These are phyloP conservation scores for Lotus japonicus DNA, from an alignment of 306 rosid species.

Conservation along the genomic window DNA sequence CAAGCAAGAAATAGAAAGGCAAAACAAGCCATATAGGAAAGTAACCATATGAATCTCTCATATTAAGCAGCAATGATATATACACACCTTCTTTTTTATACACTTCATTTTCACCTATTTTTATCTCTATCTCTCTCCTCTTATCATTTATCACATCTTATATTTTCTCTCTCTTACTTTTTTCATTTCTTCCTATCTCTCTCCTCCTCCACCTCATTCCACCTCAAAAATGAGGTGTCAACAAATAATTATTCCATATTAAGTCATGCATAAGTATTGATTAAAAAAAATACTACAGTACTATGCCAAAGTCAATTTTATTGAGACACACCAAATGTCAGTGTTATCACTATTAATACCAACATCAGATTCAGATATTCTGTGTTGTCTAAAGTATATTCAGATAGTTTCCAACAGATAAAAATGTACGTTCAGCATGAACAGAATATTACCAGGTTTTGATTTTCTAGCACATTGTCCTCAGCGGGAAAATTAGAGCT, in stretches of 20 bases:
- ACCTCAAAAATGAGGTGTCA: too few relatives aligned
- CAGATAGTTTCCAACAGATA: not conserved
- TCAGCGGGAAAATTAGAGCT: slow-evolving; percentile 17
- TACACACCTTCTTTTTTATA: too few relatives aligned
- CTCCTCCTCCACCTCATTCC: too few relatives aligned
- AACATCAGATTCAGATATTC: too few relatives aligned
- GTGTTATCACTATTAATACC: not conserved
- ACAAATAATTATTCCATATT: too few relatives aligned
- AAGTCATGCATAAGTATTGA: not conserved
- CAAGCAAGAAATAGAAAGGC: not conserved
- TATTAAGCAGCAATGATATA: too few relatives aligned
- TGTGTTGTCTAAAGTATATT: too few relatives aligned
- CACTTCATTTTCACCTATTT: too few relatives aligned
- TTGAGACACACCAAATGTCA: not conserved
- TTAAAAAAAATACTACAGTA: not conserved
- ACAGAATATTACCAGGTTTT: slow-evolving; percentile 43
- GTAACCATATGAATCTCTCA: not conserved
- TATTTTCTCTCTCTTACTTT: too few relatives aligned
- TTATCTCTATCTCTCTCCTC: too few relatives aligned
- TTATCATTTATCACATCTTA: too few relatives aligned
- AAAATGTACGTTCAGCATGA: slow-evolving; percentile 5
- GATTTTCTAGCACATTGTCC: slow-evolving; percentile 24
- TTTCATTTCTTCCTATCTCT: too few relatives aligned
- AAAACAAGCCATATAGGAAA: slow-evolving; percentile 3
- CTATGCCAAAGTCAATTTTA: not conserved